phyloP scores from a whole-genome alignment of 1,284 basidiomycete species.

The Salmacisia buchloeana region DNA sequence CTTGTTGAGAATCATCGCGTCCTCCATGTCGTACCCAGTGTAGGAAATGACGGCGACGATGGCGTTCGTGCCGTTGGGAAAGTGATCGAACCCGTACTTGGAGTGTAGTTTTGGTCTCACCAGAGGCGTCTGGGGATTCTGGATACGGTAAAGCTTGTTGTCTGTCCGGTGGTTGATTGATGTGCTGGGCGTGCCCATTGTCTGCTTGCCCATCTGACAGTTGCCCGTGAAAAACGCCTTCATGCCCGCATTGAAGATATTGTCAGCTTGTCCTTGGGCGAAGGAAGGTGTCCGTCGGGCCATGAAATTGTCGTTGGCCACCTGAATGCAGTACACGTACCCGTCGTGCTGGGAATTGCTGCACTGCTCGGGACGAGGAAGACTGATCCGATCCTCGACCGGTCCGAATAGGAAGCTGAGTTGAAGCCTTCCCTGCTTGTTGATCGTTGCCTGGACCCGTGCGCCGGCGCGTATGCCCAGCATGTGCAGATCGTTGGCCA shows the following conservation, averaged over 20 bases:
- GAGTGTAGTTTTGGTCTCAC: slow-evolving; percentile 88
- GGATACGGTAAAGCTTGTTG: slow-evolving; percentile 95
- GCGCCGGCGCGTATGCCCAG: slow-evolving; percentile 10
- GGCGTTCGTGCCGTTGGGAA: slow-evolving; percentile 97
- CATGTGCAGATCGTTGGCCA: slow-evolving; percentile 12
- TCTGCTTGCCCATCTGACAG: slow-evolving; percentile 95
- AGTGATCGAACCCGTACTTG: slow-evolving; percentile 96
- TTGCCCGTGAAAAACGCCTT: background rate
- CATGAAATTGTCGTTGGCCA: slow-evolving; percentile 15
- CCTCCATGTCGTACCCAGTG: slow-evolving; percentile 99
- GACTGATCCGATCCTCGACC: background rate
- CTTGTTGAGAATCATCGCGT: slow-evolving; percentile 99
- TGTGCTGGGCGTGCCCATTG: slow-evolving; percentile 96
- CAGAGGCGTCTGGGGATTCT: slow-evolving; percentile 89
- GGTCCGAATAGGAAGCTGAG: background rate
- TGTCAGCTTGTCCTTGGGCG: background rate
- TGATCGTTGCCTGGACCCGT: background rate
- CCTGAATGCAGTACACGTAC: slow-evolving; percentile 15
- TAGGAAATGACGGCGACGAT: slow-evolving; percentile 99
- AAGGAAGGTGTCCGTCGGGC: slow-evolving; percentile 6
- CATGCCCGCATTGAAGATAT: background rate
- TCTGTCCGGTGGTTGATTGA: slow-evolving; percentile 86
- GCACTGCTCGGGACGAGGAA: background rate
- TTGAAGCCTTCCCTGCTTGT: background rate
- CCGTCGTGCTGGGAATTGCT: slow-evolving; percentile 15